Evolutionary conservation across 1,139 yeast genomes (phyloP).

Genomic region (Yamadazyma aaseri): DNA sequence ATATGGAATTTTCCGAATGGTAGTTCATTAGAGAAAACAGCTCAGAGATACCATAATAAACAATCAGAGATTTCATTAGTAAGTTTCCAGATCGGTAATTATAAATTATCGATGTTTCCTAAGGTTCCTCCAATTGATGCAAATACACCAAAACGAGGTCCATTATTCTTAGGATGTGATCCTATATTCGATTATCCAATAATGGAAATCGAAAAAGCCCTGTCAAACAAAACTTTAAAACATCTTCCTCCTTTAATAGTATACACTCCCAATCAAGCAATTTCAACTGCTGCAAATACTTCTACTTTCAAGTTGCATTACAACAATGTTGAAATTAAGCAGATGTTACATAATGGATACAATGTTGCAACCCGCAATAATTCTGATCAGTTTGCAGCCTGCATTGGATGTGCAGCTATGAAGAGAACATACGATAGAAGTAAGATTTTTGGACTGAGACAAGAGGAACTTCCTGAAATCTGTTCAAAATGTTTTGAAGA

Average conservation of each 20-base stretch:
- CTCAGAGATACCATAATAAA: constrained; percentile 22
- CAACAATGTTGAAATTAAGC: constrained; percentile 35
- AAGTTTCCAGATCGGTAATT: neutral
- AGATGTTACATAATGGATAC: constrained; percentile 53
- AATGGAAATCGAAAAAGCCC: neutral
- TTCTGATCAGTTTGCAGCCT: constrained; percentile 44
- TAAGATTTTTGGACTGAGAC: constrained; percentile 3
- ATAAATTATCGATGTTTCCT: constrained; percentile 1
- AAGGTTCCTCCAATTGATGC: neutral
- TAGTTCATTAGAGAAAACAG: constrained; percentile 21
- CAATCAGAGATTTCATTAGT: too few relatives aligned
- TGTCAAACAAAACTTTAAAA: constrained; percentile 1
- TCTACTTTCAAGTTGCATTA: constrained; percentile 62
- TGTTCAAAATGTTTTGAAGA: constrained; percentile 21
- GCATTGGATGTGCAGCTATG: constrained; percentile 59
- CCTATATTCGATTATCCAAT: constrained; percentile 6
- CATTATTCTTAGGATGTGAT: constrained; percentile 3
- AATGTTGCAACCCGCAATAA: constrained; percentile 48
- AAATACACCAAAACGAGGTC: neutral
- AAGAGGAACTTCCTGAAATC: constrained; percentile 15
- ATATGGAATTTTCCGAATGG: constrained; percentile 41
- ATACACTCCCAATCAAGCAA: constrained; percentile 47
- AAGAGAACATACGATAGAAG: constrained; percentile 54
- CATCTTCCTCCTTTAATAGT: constrained; percentile 58
- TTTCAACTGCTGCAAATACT: constrained; percentile 47